These are phyloP conservation scores for Prunus armeniaca DNA, from an alignment of 306 rosid genomes.

Conservation along the genomic window DNA sequence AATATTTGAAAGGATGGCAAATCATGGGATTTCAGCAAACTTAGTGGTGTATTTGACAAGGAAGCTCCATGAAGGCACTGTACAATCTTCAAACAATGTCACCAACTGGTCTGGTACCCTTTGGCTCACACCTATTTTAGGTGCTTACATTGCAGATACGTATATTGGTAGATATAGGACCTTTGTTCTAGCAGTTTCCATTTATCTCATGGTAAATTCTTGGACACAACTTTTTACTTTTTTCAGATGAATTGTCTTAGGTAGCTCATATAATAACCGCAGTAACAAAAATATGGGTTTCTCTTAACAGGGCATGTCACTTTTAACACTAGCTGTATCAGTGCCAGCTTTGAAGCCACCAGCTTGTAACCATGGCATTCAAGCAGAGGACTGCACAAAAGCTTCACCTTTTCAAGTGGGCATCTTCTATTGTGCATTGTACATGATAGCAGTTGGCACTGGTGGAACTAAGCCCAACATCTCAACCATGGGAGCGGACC, in stretches of 20 bases:
- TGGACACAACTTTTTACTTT: neutral
- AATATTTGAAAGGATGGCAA: conserved; percentile 89
- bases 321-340: conserved; percentile 65
- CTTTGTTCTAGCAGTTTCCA: conserved; percentile 51
- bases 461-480: conserved; percentile 90
- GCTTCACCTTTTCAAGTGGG: conserved; percentile 64
- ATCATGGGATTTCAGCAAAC: conserved; percentile 64
- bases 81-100: conserved; percentile 57
- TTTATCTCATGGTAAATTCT: conserved; percentile 49
- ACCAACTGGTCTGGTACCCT: conserved; percentile 70
- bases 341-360: conserved; percentile 69
- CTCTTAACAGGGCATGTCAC: conserved; percentile 68
- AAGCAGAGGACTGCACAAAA: conserved; percentile 29
- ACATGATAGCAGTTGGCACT: conserved; percentile 63
- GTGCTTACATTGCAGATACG: conserved; percentile 71
- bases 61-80: conserved; percentile 76
- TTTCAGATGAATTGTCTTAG: neutral
- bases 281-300: neutral
- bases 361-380: conserved; percentile 32
- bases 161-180: conserved; percentile 68
- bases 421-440: conserved; percentile 60
- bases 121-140: conserved; percentile 61
- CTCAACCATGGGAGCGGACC: conserved; percentile 91
- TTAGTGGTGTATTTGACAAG: conserved; percentile 56
- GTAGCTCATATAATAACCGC: neutral